phyloP scores from a whole-genome alignment of 805 yeast genomes.

The Metschnikowia sp. region DNA sequence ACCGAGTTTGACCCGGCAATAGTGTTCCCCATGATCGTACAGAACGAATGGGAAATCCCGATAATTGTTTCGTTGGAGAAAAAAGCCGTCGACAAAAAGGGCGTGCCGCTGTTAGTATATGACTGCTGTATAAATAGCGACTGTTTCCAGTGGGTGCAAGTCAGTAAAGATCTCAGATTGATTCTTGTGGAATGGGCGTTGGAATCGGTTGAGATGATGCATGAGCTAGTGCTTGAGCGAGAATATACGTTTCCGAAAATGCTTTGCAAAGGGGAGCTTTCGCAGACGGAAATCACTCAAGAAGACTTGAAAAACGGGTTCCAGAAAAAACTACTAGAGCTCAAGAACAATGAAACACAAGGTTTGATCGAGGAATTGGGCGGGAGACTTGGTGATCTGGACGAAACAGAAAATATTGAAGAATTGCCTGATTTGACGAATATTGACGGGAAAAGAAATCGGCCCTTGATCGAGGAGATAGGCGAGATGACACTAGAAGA shows the following conservation, averaged over 20 bases:
- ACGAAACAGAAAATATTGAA: constrained; percentile 11
- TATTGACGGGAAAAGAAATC: constrained; percentile 22
- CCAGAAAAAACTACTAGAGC: constrained; percentile 31
- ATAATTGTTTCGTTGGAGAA: constrained; percentile 60
- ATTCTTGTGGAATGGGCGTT: constrained; percentile 81
- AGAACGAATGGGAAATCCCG: constrained; percentile 83
- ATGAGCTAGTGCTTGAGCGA: constrained; percentile 51
- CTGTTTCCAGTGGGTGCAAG: constrained; percentile 59
- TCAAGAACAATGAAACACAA: constrained; percentile 40
- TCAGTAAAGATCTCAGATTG: constrained; percentile 55
- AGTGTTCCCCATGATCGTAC: constrained; percentile 61
- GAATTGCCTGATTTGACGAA: constrained; percentile 30
- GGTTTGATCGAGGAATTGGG: constrained; percentile 41
- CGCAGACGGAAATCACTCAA: constrained; percentile 41
- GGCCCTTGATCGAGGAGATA: constrained; percentile 57
- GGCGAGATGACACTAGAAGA: constrained; percentile 24
- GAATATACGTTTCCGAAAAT: constrained; percentile 69
- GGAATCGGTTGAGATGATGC: constrained; percentile 66
- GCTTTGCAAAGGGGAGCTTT: constrained; percentile 61
- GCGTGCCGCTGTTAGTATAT: constrained; percentile 57
- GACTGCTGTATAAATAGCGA: constrained; percentile 75
- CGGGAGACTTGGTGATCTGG: constrained; percentile 8
- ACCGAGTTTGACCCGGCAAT: constrained; percentile 50
- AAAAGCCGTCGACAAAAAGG: constrained; percentile 67
- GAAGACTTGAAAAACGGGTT: constrained; percentile 42